phyloP scores from a whole-genome alignment of 768 basidiomycete species.

The Aureoboletus auriporus region DNA sequence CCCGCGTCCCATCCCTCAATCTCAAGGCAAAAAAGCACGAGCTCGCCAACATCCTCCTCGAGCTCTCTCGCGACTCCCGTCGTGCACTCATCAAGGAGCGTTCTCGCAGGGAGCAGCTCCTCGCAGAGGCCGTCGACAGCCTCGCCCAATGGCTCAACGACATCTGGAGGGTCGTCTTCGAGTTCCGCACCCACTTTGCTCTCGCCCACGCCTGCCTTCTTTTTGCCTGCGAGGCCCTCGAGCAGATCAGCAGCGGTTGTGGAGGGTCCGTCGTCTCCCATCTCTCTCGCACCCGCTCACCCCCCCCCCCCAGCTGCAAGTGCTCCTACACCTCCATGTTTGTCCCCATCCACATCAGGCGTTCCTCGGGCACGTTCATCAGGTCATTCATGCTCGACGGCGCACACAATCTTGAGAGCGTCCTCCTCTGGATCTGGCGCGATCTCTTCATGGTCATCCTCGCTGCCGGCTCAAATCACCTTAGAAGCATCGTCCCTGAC shows the following conservation, averaged over 20 bases:
- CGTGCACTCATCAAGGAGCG: conserved; percentile 48
- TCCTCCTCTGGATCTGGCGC: conserved; percentile 64
- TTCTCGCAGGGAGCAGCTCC: conserved; percentile 51
- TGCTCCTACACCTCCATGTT: conserved; percentile 48
- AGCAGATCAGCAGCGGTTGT: conserved; percentile 37
- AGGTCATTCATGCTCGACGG: conserved; percentile 49
- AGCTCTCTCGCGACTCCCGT: conserved; percentile 52
- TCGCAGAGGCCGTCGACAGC: conserved; percentile 52
- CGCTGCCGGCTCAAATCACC: conserved; percentile 30
- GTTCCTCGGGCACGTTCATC: conserved; percentile 40
- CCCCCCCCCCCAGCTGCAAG: conserved; percentile 41
- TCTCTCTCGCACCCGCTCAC: conserved; percentile 5
- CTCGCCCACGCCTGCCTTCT: conserved; percentile 55
- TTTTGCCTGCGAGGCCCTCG: conserved; percentile 44
- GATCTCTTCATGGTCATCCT: conserved; percentile 61
- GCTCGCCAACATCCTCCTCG: conserved; percentile 47
- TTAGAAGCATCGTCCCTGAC: conserved; percentile 36
- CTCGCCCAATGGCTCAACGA: conserved; percentile 57
- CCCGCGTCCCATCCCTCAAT: conserved; percentile 46
- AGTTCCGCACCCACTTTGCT: conserved; percentile 48
- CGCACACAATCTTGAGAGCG: conserved; percentile 41
- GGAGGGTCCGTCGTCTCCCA: conserved; percentile 32
- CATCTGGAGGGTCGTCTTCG: conserved; percentile 61
- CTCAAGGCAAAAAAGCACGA: conserved; percentile 52
- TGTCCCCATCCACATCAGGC: conserved; percentile 42